Percentiles rank a stretch among this genome's conserved stretches.
phyloP scores from a whole-genome alignment of 2,329 filamentous ascomycete genomes.

The Sporothrix luriei region DNA sequence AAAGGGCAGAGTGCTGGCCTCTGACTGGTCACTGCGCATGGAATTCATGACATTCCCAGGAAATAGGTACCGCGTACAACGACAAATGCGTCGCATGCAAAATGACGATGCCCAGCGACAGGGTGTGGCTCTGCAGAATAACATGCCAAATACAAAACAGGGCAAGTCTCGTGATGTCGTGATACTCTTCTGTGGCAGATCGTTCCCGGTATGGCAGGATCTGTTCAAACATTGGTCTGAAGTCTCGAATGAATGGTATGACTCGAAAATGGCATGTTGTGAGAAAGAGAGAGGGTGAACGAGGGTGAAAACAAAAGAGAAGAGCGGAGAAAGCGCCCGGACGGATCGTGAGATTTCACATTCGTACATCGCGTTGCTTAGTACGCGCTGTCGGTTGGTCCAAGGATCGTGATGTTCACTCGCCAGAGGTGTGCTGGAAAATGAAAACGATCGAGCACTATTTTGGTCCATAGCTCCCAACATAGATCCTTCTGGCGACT shows the following conservation, averaged over 20 bases:
- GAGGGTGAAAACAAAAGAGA: no score
- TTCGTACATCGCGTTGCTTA: background rate
- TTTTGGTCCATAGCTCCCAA: background rate
- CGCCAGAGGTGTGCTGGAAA: no score
- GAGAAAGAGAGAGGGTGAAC: background rate
- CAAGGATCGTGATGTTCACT: background rate
- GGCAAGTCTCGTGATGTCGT: constrained; percentile 3
- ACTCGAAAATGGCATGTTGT: background rate
- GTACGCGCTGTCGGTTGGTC: background rate
- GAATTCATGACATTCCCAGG: background rate
- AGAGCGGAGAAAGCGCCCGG: background rate
- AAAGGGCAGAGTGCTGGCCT: background rate
- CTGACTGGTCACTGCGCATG: background rate
- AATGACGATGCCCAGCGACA: constrained; percentile 13
- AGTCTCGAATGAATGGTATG: background rate
- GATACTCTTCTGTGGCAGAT: background rate
- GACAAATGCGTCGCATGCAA: background rate
- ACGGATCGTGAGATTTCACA: background rate
- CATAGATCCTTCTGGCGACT: background rate
- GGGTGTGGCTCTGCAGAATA: background rate
- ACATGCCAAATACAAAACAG: background rate
- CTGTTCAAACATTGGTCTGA: background rate
- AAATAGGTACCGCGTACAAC: background rate
- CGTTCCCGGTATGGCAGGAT: background rate
- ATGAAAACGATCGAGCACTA: background rate